Conservation (phyloP, 2,329 filamentous ascomycete species). For the Fusarium napiforme region DNA sequence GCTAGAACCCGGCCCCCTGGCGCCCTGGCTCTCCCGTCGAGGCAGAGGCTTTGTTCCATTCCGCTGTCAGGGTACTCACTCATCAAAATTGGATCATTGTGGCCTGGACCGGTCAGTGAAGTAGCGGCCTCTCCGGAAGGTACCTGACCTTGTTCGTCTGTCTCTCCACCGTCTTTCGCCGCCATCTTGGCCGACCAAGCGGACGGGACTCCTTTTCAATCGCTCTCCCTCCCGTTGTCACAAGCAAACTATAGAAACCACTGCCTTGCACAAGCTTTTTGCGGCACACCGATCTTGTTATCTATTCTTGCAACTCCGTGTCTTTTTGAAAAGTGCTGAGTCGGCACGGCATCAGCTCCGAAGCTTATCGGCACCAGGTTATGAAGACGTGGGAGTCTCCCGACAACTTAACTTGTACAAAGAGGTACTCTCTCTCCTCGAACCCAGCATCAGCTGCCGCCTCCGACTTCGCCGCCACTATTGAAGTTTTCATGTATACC, state of each 20-base stretch:
- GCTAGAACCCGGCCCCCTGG: constrained; percentile 18
- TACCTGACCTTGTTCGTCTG: constrained; percentile 23
- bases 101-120: constrained; percentile 37
- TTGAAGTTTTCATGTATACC: constrained; percentile 35
- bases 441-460: constrained; percentile 14
- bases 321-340: constrained; percentile 4
- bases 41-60: constrained; percentile 35
- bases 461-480: constrained; percentile 28
- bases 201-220: constrained; percentile 32
- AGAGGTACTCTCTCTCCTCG: constrained; percentile 13
- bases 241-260: constrained; percentile 9
- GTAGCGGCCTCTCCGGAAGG: constrained; percentile 37
- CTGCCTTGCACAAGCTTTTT: constrained; percentile 5
- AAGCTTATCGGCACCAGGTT: constrained; percentile 24
- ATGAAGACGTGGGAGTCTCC: constrained; percentile 14
- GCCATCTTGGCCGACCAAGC: constrained; percentile 27
- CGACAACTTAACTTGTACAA: constrained; percentile 8
- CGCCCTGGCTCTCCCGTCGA: not conserved
- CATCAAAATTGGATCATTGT: constrained; percentile 35
- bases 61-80: constrained; percentile 27
- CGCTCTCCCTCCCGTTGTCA: constrained; percentile 26
- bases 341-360: constrained; percentile 19
- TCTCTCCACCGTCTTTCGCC: constrained; percentile 36
- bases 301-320: constrained; percentile 3
- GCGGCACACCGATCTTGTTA: constrained; percentile 4